A percentile compares a stretch with the other conserved stretches of the same genome.
Evolutionary conservation across 148 eudicot species (phyloP).

Genomic region (Dysphania ambrosioides): DNA sequence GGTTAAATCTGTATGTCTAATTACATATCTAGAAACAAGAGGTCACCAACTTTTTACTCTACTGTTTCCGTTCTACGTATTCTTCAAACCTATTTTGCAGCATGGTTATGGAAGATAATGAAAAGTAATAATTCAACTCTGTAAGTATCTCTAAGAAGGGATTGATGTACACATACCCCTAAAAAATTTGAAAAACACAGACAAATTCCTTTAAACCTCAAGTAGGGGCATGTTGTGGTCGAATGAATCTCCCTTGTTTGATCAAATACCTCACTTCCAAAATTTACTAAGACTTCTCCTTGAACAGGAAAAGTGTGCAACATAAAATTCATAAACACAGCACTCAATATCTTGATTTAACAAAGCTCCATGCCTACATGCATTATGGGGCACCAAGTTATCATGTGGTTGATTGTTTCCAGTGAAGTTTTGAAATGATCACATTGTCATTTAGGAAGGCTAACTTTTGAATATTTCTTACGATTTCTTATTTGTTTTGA

Average conservation of each 20-base stretch:
- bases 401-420: too few species aligned
- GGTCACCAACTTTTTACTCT: background rate
- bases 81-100: background rate
- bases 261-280: background rate
- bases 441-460: too few species aligned
- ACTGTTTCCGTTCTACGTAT: background rate
- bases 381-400: background rate
- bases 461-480: too few species aligned
- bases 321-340: background rate
- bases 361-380: background rate
- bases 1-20: background rate
- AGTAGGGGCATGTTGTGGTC: background rate
- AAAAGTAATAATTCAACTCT: background rate
- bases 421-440: too few species aligned
- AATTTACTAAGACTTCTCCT: background rate
- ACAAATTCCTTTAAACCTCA: background rate
- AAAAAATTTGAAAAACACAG: background rate
- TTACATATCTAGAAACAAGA: conserved; percentile 1
- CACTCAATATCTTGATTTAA: background rate
- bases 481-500: too few species aligned
- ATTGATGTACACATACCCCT: background rate
- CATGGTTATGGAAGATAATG: background rate
- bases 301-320: background rate
- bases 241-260: background rate
- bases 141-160: background rate